Evolutionary conservation across 768 basidiomycete species (phyloP).

Genomic region (Mycena pura): DNA sequence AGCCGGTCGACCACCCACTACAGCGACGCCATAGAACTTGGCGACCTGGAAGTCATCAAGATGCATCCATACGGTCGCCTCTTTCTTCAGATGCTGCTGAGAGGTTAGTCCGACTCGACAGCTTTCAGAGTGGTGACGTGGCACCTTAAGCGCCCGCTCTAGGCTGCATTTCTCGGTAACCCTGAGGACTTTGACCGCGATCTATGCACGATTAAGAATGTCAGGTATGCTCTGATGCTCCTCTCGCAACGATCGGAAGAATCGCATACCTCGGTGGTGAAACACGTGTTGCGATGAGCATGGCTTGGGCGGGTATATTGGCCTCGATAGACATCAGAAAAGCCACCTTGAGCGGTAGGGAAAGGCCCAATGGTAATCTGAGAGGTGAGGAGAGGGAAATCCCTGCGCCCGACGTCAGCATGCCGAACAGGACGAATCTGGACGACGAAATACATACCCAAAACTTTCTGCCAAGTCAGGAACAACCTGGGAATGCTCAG

Average conservation of each 20-base stretch:
- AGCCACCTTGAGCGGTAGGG: neutral
- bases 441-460: neutral
- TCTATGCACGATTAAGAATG: neutral
- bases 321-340: neutral
- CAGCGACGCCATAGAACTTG: neutral
- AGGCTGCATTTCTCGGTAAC: neutral
- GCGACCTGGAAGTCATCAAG: neutral
- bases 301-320: neutral
- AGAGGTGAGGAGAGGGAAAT: neutral
- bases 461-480: neutral
- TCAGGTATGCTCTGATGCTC: neutral
- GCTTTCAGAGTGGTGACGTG: neutral
- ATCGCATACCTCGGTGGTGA: neutral
- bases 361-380: neutral
- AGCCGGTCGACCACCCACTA: constrained; percentile 3
- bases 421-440: neutral
- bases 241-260: neutral
- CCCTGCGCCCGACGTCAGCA: neutral
- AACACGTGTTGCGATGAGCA: neutral
- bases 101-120: neutral
- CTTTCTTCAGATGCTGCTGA: neutral
- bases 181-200: neutral
- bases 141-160: neutral
- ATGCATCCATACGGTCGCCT: neutral
- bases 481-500: neutral